These are phyloP conservation scores for Puccinia sorghi DNA, from an alignment of 1,284 basidiomycete genomes.

Conservation along the genomic window DNA sequence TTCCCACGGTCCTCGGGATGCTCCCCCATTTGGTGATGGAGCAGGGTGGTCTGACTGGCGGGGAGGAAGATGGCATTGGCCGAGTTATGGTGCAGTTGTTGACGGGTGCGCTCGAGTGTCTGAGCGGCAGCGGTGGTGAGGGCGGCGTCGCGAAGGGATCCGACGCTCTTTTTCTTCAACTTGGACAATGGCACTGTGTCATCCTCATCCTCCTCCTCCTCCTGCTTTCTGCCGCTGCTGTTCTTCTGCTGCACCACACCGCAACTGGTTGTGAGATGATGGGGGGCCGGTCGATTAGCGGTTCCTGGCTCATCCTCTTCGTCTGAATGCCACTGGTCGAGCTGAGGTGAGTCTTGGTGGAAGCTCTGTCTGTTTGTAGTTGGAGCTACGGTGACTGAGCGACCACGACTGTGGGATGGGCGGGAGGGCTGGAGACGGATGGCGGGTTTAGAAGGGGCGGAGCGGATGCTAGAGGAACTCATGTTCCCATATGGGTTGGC, in stretches of 20 bases:
- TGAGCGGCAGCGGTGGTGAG: constrained; percentile 5
- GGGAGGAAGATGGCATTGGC: background rate
- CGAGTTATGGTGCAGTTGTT: constrained; percentile 17
- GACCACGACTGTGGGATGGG: background rate
- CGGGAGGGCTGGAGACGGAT: background rate
- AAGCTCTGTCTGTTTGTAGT: background rate
- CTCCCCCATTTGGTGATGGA: background rate
- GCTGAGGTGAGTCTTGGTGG: background rate
- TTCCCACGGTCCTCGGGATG: background rate
- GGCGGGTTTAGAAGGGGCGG: background rate
- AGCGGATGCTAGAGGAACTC: background rate
- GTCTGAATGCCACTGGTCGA: constrained; percentile 38
- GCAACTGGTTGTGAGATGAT: background rate
- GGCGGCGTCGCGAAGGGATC: background rate
- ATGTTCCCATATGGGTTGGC: background rate
- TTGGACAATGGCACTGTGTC: constrained; percentile 30
- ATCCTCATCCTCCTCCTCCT: constrained; percentile 7
- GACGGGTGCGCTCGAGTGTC: background rate
- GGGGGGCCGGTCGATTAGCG: background rate
- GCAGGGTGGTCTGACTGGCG: background rate
- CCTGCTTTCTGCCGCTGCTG: background rate
- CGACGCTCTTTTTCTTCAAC: constrained; percentile 15
- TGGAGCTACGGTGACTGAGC: background rate
- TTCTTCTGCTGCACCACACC: background rate
- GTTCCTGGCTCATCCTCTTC: constrained; percentile 24